A percentile compares a stretch with the other conserved stretches of the same genome.
phyloP scores from a whole-genome alignment of 352 stramenopile species.

The Phytopythium oedochilum region DNA sequence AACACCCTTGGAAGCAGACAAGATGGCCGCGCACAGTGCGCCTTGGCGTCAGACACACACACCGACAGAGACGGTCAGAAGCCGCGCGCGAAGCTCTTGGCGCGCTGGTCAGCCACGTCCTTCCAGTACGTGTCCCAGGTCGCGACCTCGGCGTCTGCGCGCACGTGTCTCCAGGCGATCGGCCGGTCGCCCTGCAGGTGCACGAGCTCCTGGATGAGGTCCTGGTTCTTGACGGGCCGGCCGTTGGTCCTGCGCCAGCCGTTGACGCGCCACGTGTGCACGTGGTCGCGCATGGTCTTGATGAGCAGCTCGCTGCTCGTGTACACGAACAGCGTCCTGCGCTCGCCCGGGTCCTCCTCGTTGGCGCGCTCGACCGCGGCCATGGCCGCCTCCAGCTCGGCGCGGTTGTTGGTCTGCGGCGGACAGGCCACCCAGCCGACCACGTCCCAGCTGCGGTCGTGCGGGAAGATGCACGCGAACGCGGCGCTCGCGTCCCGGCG shows the following conservation, averaged over 20 bases:
- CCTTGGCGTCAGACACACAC: too few species aligned
- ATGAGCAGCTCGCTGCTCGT: conserved; percentile 12
- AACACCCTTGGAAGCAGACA: too few species aligned
- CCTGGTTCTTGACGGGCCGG: conserved; percentile 8
- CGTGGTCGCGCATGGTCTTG: conserved; percentile 13
- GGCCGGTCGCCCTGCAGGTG: conserved; percentile 4
- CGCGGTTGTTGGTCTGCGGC: conserved; percentile 8
- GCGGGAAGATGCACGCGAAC: conserved; percentile 1
- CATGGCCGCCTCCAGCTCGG: conserved; percentile 13
- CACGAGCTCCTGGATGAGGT: conserved; percentile 12
- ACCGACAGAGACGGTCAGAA: too few species aligned
- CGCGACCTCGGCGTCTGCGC: conserved; percentile 1
- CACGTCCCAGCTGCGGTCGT: not conserved
- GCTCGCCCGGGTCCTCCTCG: conserved; percentile 4
- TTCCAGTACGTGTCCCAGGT: conserved; percentile 14
- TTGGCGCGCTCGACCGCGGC: conserved; percentile 13
- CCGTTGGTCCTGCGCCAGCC: conserved; percentile 12
- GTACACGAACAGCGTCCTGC: conserved; percentile 14
- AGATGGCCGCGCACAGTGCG: too few species aligned
- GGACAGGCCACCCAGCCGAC: not conserved
- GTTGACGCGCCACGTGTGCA: conserved; percentile 14
- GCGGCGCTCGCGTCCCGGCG: not conserved
- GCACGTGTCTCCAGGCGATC: conserved; percentile 12
- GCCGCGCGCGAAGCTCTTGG: not conserved
- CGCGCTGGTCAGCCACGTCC: conserved; percentile 6